Base-by-base conservation (phyloP, 139 green algal species). In the Trebouxia sp. region DNA sequence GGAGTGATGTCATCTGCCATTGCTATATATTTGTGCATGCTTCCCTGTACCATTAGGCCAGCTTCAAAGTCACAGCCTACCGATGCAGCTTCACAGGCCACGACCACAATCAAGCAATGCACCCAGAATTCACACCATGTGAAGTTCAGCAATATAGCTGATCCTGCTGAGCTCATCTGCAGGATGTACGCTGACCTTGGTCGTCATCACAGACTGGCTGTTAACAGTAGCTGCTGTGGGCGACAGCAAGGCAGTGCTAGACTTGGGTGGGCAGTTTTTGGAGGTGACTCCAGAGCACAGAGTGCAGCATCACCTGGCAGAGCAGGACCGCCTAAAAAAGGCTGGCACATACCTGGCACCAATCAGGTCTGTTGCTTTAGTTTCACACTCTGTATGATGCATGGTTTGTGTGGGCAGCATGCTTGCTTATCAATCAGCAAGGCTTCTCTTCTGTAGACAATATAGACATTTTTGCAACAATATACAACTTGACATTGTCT, bases 221-320 rank as follows among this genome's bases (percentile, higher is more conserved):
- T 75, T 99, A 14, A 97, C 93, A 0, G 83, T 92, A 6, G 96
- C 91, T 2, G 95, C 93, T 80, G 85, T 97, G 17, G 96, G 96
- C 0, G 96, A 99, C 90, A 97, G 91, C 8, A 87, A 90, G 0
- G 90, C 92, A 0, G 83, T 94, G 5, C 82, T 98, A 12, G 94
- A 98, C 83, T 89, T 85, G 0, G 93, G 92, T 5, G 32, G 39
- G 17, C 76, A 87, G 32, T 39, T 82, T 14, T 17, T 83, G 39
- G 30, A 76, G 69, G 75, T 93, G 32, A 89, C 84, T 2, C 78
- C 72, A n/a, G 88, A 92, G 55, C 89, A 92, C 67, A 81, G 89
- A 47, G 77, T 91, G 24, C 77, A 79, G 9, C 83, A 83, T 3
- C 82, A 92, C 79, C 74, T 85, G 78, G 69, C 17, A 17, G 88